Conservation (phyloP, 441 rosid genomes). For the Lepidium campestre region DNA sequence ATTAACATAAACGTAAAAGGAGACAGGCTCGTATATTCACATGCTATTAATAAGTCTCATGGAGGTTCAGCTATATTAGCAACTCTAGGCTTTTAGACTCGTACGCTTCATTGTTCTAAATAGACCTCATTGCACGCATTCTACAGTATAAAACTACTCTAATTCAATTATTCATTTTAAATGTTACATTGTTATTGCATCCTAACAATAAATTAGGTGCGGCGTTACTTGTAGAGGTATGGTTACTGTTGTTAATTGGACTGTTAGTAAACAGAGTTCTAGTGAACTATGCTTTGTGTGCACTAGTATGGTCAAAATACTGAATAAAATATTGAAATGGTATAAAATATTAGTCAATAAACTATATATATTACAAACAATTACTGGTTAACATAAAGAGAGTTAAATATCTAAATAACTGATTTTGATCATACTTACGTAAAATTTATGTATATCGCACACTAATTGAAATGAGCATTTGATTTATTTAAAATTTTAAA, state of each 20-base stretch:
- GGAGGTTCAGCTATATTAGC: slow-evolving; percentile 3
- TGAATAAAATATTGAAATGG: not conserved
- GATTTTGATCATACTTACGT: not conserved
- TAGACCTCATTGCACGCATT: slow-evolving; percentile 17
- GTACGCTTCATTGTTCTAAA: slow-evolving; percentile 4
- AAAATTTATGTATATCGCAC: no score
- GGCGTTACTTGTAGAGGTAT: not conserved
- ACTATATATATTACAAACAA: no score
- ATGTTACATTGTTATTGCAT: not conserved
- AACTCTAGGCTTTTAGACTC: slow-evolving; percentile 17
- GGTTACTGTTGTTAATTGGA: not conserved
- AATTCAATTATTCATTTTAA: not conserved
- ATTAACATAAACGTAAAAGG: not conserved
- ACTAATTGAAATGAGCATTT: not conserved
- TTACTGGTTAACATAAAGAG: no score
- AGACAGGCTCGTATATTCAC: slow-evolving; percentile 14
- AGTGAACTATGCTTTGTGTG: not conserved
- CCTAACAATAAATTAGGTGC: slow-evolving; percentile 9
- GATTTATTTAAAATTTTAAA: not conserved
- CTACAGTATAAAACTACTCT: slow-evolving; percentile 5
- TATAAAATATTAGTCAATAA: not conserved
- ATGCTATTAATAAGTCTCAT: not conserved
- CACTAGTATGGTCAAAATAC: not conserved
- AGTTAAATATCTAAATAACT: not conserved
- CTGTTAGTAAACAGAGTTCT: not conserved